Evolutionary conservation across 352 stramenopile genomes (phyloP), one percentile per base, ranked within the genome.

Genomic region (Phytophthora cactorum): DNA sequence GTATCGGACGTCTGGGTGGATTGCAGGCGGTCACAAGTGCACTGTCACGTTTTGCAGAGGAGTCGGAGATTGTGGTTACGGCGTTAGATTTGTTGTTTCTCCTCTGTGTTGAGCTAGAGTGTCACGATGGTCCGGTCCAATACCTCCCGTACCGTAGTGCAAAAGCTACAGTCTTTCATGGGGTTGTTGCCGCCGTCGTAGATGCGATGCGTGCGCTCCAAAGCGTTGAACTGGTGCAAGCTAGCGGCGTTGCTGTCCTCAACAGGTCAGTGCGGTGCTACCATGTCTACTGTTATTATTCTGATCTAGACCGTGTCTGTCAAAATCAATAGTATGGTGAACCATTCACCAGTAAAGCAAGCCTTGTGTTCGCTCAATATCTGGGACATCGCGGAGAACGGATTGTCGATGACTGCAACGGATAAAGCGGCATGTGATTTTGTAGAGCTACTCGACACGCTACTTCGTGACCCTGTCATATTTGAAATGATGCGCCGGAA

Each of bases 11-110:
- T 3, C 39, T 67, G 10, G 45, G 71, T 1, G 79, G 81, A 0
- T 44, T 94, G 1, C 39, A 64, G 4, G 56, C 64, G 1, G 53
- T 87, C 0, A 70, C 89, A 1, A 57, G 56, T 0, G 79, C 82
- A 5, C 46, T 91, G 1, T 22, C 61, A 9, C 56, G 34, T 0
- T 88, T 85, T 59, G 52, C 65, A 0, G 66, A 54, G 15, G 77
- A 92, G 28, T 28, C 61, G 1, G 66, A 84, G 5, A 31, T 94
- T 2, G 81, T 75, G 1, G 56, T 65, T 1, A 85, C 68, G 17
- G 75, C 72, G 10, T 64, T 86, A 5, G 86, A 90, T 46, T 45
- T 91, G 12, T 52, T 92, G 0, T 81, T 86, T 28, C 82, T 81
- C n/a, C 52, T 90, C 5, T 84, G 80, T 46, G 36, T 81, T 12